These are phyloP conservation scores for Gossypium stocksii DNA, from an alignment of 345 rosid species.

Conservation along the genomic window DNA sequence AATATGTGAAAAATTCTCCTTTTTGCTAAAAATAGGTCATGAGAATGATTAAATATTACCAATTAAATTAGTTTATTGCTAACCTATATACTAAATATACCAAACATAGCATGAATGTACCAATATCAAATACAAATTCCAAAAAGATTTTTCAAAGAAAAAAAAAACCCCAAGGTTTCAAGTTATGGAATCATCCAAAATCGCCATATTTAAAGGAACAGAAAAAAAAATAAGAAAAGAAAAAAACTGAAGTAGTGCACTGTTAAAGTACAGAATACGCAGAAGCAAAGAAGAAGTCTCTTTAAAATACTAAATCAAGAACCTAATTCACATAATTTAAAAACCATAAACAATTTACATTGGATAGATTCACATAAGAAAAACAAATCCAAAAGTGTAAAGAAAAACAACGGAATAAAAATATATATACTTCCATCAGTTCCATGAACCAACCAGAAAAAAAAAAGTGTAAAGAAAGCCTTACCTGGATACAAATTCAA, in stretches of 20 bases:
- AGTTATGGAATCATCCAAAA: background rate
- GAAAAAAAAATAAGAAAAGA: background rate
- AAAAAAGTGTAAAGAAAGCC: background rate
- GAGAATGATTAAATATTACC: too few relatives aligned
- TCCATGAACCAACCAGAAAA: background rate
- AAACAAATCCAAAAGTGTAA: background rate
- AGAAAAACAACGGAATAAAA: background rate
- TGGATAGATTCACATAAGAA: background rate
- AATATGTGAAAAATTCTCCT: too few relatives aligned
- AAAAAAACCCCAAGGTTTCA: background rate
- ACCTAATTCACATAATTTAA: slow-evolving; percentile 5
- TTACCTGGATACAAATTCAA: background rate
- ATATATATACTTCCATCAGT: too few relatives aligned
- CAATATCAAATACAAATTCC: background rate
- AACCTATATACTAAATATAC: too few relatives aligned
- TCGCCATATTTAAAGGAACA: background rate
- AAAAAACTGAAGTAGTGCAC: background rate
- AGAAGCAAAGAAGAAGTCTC: background rate
- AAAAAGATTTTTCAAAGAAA: background rate
- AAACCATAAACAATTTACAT: background rate
- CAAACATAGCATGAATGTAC: background rate
- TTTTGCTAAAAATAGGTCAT: too few relatives aligned
- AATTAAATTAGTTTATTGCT: too few relatives aligned
- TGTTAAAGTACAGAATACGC: background rate
- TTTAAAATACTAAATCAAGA: slow-evolving; percentile 4